phyloP scores from a whole-genome alignment of 495 filamentous ascomycete genomes.

The Aspergillus asperescens region DNA sequence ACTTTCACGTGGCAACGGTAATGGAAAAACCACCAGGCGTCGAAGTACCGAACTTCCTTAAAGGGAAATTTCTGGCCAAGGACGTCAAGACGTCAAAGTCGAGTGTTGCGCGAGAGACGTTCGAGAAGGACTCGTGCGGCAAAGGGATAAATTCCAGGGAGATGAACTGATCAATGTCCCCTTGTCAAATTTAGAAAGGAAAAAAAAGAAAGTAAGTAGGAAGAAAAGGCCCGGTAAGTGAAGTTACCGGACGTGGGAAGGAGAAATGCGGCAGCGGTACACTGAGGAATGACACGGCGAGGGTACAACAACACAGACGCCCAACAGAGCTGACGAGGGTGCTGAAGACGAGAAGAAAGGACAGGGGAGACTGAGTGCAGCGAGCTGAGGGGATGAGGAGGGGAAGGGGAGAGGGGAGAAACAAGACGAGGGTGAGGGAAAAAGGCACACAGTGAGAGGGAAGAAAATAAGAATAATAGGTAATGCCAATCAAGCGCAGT shows the following conservation, averaged over 20 bases:
- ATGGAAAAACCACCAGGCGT: slow-evolving; percentile 1
- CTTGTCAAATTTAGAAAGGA: slow-evolving; percentile 14
- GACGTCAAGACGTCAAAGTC: slow-evolving; percentile 6
- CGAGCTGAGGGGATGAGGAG: slow-evolving; percentile 18
- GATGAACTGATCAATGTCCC: slow-evolving; percentile 21
- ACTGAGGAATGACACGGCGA: slow-evolving; percentile 24
- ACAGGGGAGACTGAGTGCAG: slow-evolving; percentile 22
- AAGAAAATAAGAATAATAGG: slow-evolving; percentile 17
- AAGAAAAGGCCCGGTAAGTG: slow-evolving; percentile 13
- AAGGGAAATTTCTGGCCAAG: slow-evolving; percentile 4
- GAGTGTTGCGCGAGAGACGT: slow-evolving; percentile 13
- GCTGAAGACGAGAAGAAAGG: slow-evolving; percentile 14
- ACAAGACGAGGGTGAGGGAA: slow-evolving; percentile 19
- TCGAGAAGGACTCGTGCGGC: slow-evolving; percentile 24
- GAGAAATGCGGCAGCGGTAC: slow-evolving; percentile 19
- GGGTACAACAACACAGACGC: slow-evolving; percentile 19
- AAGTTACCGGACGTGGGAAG: slow-evolving; percentile 19
- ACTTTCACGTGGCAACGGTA: slow-evolving; percentile 24
- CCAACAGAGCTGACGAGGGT: slow-evolving; percentile 7
- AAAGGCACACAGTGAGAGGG: slow-evolving; percentile 9
- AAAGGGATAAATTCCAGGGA: slow-evolving; percentile 12
- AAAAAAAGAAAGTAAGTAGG: slow-evolving; percentile 9
- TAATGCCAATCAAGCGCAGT: background rate
- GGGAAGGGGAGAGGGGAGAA: slow-evolving; percentile 17
- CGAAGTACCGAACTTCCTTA: slow-evolving; percentile 12